Conservation (phyloP, 352 stramenopile genomes). For the Paralagenidium karlingii region DNA sequence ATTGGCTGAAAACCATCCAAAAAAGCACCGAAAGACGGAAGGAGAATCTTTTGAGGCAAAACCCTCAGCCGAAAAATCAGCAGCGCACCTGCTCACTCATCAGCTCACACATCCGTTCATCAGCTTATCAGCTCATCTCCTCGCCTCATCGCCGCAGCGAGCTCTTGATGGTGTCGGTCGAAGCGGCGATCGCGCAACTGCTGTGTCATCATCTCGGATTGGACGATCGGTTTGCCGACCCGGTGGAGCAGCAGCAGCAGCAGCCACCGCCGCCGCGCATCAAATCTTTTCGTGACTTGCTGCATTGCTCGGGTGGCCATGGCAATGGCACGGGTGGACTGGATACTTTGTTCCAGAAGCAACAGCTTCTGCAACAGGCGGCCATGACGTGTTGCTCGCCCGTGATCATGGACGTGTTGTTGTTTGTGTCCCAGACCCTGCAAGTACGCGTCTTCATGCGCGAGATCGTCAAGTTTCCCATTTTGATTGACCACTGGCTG, state of each 20-base stretch:
- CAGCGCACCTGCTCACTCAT: too few relatives aligned
- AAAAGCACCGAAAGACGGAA: too few relatives aligned
- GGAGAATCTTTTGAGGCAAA: too few relatives aligned
- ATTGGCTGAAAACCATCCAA: too few relatives aligned
- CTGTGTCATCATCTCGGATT: conserved; percentile 82
- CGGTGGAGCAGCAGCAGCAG: not conserved
- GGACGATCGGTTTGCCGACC: conserved; percentile 8
- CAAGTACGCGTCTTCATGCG: conserved; percentile 27
- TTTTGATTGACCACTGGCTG: conserved; percentile 49
- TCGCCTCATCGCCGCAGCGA: too few relatives aligned
- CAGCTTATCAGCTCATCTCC: too few relatives aligned
- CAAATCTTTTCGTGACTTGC: conserved; percentile 36
- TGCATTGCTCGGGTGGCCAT: too few relatives aligned
- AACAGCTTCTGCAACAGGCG: conserved; percentile 25
- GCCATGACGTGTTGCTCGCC: conserved; percentile 32
- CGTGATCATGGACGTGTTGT: conserved; percentile 57
- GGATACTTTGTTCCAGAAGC: conserved; percentile 23
- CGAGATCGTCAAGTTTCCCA: conserved; percentile 20
- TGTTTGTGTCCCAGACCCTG: conserved; percentile 74
- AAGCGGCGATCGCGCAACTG: conserved; percentile 60
- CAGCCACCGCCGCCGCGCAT: conserved; percentile 31
- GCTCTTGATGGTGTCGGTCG: too few relatives aligned
- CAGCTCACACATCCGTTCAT: too few relatives aligned
- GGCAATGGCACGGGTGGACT: too few relatives aligned
- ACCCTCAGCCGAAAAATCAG: too few relatives aligned